A percentile compares a stretch with the other conserved stretches of the same genome.
phyloP scores from a whole-genome alignment of 768 basidiomycete species.

The Lentinula lateritia region DNA sequence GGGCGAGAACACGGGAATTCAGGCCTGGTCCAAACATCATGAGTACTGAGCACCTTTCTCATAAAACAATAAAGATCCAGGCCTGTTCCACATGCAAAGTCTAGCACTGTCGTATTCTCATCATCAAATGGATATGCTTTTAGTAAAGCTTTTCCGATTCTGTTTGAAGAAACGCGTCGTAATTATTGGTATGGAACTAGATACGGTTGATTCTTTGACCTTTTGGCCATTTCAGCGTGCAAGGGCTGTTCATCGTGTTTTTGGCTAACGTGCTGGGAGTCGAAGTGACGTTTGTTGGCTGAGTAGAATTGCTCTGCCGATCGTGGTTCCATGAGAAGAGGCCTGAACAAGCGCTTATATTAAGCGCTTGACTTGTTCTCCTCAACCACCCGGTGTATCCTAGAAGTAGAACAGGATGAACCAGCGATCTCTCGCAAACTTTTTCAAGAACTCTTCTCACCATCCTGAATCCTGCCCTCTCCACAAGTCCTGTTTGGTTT shows the following conservation, averaged over 20 bases:
- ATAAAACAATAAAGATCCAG: not conserved
- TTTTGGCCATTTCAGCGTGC: constrained; percentile 11
- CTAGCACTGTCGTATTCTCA: constrained; percentile 12
- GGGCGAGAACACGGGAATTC: constrained; percentile 5
- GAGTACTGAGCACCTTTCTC: not conserved
- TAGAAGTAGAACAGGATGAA: no score
- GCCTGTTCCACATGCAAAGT: constrained; percentile 19
- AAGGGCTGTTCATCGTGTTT: constrained; percentile 13
- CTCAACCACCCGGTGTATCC: no score
- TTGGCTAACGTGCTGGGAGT: constrained; percentile 10
- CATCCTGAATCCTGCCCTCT: no score
- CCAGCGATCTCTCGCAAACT: no score
- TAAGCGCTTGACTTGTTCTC: not conserved
- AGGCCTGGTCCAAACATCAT: not conserved
- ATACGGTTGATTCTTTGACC: not conserved
- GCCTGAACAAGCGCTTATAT: not conserved
- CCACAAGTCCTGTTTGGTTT: no score
- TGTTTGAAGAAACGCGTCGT: not conserved
- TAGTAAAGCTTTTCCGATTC: constrained; percentile 13
- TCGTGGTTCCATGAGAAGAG: not conserved
- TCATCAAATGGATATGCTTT: constrained; percentile 13
- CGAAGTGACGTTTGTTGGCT: constrained; percentile 14
- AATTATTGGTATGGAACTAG: not conserved
- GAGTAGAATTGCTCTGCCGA: not conserved
- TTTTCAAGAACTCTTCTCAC: no score